Evolutionary conservation across 2,329 filamentous ascomycete species (phyloP).

Genomic region (Penicillium sp.): DNA sequence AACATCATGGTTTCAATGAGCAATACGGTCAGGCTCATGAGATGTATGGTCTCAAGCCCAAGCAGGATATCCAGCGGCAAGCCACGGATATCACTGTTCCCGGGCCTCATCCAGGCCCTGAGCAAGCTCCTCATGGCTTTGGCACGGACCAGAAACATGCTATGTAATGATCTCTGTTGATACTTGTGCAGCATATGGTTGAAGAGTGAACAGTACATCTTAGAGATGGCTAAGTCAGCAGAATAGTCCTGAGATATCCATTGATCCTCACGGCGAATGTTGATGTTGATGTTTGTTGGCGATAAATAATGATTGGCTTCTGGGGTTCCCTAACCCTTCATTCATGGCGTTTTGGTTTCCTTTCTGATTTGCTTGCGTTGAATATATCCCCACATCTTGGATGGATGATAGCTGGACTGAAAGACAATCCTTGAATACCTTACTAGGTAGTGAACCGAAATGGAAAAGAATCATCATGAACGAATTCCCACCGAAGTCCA

Average conservation of each 20-base stretch:
- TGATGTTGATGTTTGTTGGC: neutral
- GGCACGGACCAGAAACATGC: slow-evolving; percentile 9
- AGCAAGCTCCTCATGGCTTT: neutral
- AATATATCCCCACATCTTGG: slow-evolving; percentile 1
- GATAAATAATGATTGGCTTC: neutral
- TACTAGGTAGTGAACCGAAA: neutral
- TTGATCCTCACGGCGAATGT: neutral
- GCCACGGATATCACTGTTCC: neutral
- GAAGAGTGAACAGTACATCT: neutral
- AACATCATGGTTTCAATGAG: neutral
- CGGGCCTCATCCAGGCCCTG: neutral
- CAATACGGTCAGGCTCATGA: slow-evolving; percentile 10
- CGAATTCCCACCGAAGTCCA: neutral
- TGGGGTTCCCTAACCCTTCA: neutral
- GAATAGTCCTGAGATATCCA: neutral
- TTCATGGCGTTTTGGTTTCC: neutral
- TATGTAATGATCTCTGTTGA: neutral
- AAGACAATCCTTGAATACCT: neutral
- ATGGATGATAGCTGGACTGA: neutral
- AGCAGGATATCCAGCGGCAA: neutral
- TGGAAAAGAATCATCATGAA: neutral
- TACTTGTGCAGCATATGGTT: neutral
- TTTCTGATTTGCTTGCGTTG: neutral
- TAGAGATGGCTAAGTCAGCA: neutral
- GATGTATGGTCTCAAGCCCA: slow-evolving; percentile 5